These are phyloP conservation scores for Neopestalotiopsis sp. DNA, from an alignment of 2,329 filamentous ascomycete genomes.

Conservation along the genomic window DNA sequence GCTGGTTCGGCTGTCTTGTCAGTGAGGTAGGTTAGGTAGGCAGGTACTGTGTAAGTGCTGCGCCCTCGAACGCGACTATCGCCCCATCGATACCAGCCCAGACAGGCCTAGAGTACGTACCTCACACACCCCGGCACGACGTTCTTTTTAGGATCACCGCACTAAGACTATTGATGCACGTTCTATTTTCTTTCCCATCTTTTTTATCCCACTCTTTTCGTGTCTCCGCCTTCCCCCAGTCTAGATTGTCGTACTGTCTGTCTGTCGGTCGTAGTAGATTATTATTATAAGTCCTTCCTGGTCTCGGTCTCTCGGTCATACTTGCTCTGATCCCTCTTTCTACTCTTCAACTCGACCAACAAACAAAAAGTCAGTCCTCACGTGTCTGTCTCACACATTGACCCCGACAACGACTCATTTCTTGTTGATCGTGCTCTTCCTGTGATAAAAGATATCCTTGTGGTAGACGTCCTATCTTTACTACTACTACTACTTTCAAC, in stretches of 20 bases:
- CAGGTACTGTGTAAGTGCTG: slow-evolving; percentile 3
- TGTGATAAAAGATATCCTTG: slow-evolving; percentile 24
- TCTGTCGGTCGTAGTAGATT: slow-evolving; percentile 21
- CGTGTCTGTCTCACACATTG: slow-evolving; percentile 5
- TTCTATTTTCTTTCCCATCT: slow-evolving; percentile 19
- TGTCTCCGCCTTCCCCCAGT: slow-evolving; percentile 11
- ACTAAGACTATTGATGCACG: slow-evolving; percentile 2
- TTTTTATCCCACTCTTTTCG: slow-evolving; percentile 17
- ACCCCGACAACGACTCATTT: not conserved
- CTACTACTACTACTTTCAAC: slow-evolving; percentile 15
- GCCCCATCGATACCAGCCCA: slow-evolving; percentile 9
- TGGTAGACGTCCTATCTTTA: slow-evolving; percentile 37
- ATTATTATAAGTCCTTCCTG: slow-evolving; percentile 33
- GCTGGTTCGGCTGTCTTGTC: not conserved
- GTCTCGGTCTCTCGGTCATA: slow-evolving; percentile 25
- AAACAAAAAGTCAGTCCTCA: not conserved
- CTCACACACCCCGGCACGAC: not conserved
- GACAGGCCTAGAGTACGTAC: slow-evolving; percentile 9
- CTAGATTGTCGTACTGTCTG: not conserved
- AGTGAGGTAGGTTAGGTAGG: not conserved
- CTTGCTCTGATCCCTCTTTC: slow-evolving; percentile 21
- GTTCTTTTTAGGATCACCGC: no score
- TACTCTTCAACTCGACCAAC: slow-evolving; percentile 24
- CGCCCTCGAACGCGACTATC: slow-evolving; percentile 19
- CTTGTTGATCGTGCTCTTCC: slow-evolving; percentile 21